Conservation (phyloP, 768 basidiomycete genomes). For the Rhizopogon vinicolor region DNA sequence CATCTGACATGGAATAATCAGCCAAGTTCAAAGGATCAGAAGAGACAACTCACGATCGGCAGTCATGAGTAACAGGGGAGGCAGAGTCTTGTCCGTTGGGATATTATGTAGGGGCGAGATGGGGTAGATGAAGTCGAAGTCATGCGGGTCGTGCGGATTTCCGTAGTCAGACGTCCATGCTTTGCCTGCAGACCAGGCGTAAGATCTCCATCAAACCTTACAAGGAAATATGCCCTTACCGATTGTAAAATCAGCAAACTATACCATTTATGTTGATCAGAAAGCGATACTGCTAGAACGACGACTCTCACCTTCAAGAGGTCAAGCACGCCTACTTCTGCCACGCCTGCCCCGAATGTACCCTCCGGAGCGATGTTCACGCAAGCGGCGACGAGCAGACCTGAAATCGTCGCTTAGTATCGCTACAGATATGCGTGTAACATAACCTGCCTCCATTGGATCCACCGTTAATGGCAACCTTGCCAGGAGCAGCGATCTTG, state of each 20-base stretch:
- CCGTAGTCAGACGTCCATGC: conserved; percentile 83
- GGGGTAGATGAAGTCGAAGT: conserved; percentile 82
- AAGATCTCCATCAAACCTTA: neutral
- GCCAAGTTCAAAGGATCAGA: neutral
- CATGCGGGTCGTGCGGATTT: conserved; percentile 64
- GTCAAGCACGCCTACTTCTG: conserved; percentile 81
- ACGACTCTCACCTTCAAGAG: conserved; percentile 56
- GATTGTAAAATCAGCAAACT: conserved; percentile 77
- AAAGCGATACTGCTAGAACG: neutral
- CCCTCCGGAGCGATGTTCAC: conserved; percentile 75
- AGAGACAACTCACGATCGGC: conserved; percentile 60
- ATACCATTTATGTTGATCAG: neutral
- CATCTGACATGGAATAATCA: conserved; percentile 41
- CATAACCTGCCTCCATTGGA: conserved; percentile 68
- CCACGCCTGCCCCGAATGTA: conserved; percentile 70
- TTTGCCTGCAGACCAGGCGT: conserved; percentile 38
- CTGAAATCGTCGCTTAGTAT: conserved; percentile 28
- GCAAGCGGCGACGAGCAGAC: conserved; percentile 81
- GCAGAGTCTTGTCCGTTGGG: conserved; percentile 52
- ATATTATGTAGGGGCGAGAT: conserved; percentile 82
- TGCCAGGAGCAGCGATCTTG: conserved; percentile 62
- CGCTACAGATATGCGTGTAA: neutral
- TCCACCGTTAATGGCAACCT: conserved; percentile 73
- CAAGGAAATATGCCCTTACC: conserved; percentile 33
- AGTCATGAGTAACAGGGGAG: conserved; percentile 74